phyloP scores from a whole-genome alignment of 192 early-diverging fungal species.

The Backusella tuberculispora region DNA sequence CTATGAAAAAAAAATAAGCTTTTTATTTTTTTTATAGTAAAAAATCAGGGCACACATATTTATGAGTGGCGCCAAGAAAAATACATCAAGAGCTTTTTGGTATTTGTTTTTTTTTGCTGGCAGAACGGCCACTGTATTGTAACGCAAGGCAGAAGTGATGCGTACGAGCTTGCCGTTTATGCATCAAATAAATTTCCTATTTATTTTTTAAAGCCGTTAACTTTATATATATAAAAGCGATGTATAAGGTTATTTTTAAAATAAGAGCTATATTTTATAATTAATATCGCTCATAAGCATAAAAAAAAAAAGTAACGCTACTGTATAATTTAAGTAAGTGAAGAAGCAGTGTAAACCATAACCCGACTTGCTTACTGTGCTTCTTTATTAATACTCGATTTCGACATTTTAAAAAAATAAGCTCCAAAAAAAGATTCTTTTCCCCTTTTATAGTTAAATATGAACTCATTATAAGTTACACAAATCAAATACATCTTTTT shows the following conservation, averaged over 20 bases:
- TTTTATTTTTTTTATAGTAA: too few species aligned
- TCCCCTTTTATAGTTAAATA: neutral
- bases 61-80: too few species aligned
- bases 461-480: neutral
- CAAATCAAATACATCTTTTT: neutral
- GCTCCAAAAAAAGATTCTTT: constrained; percentile 5
- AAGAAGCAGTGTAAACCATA: neutral
- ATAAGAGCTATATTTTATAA: neutral
- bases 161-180: neutral
- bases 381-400: too few species aligned
- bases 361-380: neutral
- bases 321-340: neutral
- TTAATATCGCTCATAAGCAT: neutral
- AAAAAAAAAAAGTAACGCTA: too few species aligned
- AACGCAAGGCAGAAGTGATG: constrained; percentile 1
- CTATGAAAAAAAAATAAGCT: too few species aligned
- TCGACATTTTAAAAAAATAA: too few species aligned
- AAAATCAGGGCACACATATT: too few species aligned
- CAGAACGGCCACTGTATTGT: too few species aligned
- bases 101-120: too few species aligned
- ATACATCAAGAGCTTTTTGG: too few species aligned
- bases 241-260: neutral
- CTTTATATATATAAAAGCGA: neutral
- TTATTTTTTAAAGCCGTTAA: neutral
- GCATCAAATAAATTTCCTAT: constrained; percentile 5